Conservation (phyloP, 208 protist genomes). For the Willaertia magna region DNA sequence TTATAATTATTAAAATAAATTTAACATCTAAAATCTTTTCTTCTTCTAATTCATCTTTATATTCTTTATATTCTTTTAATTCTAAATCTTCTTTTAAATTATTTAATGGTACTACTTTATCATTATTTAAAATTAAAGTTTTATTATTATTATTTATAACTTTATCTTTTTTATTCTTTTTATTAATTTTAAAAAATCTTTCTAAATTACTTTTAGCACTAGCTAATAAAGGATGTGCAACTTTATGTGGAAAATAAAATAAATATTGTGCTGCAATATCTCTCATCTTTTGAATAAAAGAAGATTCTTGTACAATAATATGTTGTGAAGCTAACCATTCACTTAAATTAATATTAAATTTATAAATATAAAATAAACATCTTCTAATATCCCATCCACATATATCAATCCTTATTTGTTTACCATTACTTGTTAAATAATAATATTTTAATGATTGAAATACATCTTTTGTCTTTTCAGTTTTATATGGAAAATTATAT, state of each 20-base stretch:
- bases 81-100: too few relatives aligned
- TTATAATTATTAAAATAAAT: background rate
- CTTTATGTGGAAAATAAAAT: background rate
- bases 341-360: background rate
- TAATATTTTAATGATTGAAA: too few relatives aligned
- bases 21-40: background rate
- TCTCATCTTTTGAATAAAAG: background rate
- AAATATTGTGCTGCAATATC: background rate
- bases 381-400: background rate
- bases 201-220: background rate
- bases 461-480: background rate
- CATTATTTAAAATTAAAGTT: too few relatives aligned
- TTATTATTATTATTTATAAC: too few relatives aligned
- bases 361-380: background rate
- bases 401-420: background rate
- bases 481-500: background rate
- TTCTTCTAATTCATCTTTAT: background rate
- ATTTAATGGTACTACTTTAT: too few relatives aligned
- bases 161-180: too few relatives aligned
- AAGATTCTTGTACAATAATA: background rate
- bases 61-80: too few relatives aligned
- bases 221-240: background rate
- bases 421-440: too few relatives aligned
- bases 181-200: too few relatives aligned
- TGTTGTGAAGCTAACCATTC: background rate